These are phyloP conservation scores for Lachnellula occidentalis DNA, from an alignment of 2,329 filamentous ascomycete genomes.

Conservation along the genomic window DNA sequence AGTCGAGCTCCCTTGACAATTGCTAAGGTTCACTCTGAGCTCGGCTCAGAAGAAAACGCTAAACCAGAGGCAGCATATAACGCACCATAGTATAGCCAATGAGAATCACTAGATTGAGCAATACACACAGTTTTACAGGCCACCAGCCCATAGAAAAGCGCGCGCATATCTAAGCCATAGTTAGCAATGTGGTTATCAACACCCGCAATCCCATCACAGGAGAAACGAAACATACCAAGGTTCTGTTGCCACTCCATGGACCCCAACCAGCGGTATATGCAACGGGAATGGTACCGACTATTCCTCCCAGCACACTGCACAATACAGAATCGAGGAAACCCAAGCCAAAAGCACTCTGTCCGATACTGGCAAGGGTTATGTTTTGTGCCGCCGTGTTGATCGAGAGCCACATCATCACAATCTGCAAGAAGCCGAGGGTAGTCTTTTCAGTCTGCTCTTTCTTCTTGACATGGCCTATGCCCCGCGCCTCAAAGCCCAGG, in stretches of 20 bases:
- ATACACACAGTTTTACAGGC: slow-evolving; percentile 56
- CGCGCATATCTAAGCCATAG: slow-evolving; percentile 36
- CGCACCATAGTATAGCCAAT: slow-evolving; percentile 50
- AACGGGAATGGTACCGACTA: slow-evolving; percentile 49
- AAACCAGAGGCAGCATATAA: too few species aligned
- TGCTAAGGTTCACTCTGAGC: too few species aligned
- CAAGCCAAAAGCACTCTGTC: slow-evolving; percentile 51
- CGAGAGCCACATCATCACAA: slow-evolving; percentile 52
- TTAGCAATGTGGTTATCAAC: slow-evolving; percentile 20
- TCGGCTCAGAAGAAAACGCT: too few species aligned
- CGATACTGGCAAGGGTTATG: slow-evolving; percentile 58
- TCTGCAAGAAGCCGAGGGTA: slow-evolving; percentile 24
- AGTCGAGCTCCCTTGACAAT: too few species aligned
- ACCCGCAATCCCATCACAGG: background rate
- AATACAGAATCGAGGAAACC: slow-evolving; percentile 52
- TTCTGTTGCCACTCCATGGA: slow-evolving; percentile 54
- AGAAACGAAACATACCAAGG: slow-evolving; percentile 40
- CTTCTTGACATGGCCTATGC: slow-evolving; percentile 52
- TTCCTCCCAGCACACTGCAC: slow-evolving; percentile 50
- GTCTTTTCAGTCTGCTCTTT: slow-evolving; percentile 43
- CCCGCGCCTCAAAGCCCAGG: slow-evolving; percentile 44
- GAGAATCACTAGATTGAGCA: slow-evolving; percentile 58
- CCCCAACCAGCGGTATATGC: slow-evolving; percentile 60
- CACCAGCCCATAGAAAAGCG: slow-evolving; percentile 62
- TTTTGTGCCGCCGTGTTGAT: slow-evolving; percentile 60